Conservation (phyloP, 305 asterid genomes). For the Fraxinus sp. region DNA sequence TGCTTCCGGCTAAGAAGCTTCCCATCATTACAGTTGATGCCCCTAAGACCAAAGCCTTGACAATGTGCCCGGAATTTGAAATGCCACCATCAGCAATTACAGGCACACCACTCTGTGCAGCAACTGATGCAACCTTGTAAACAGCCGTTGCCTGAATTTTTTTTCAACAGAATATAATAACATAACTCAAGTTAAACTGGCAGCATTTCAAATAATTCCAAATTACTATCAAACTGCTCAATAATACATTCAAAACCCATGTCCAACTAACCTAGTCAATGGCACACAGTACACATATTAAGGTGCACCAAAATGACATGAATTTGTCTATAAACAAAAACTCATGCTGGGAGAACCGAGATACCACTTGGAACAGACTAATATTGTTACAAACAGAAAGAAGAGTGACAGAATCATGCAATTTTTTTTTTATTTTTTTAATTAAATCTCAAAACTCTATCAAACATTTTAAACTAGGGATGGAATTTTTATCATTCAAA, state of each 20-base stretch:
- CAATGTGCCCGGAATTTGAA: conserved; percentile 94
- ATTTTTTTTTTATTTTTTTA: too few relatives aligned
- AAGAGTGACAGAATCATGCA: not conserved
- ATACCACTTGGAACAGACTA: not conserved
- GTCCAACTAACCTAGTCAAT: not conserved
- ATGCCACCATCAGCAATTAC: conserved; percentile 97
- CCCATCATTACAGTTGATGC: conserved; percentile 99
- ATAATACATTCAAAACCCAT: not conserved
- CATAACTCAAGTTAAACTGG: not conserved
- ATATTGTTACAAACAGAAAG: not conserved
- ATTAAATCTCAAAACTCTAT: not conserved
- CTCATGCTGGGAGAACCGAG: not conserved
- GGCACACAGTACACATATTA: not conserved
- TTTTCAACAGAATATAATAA: not conserved
- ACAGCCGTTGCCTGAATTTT: conserved; percentile 83
- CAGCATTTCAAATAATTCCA: not conserved
- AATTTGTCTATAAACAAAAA: not conserved
- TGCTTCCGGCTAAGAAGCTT: conserved; percentile 91
- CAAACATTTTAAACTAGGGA: not conserved
- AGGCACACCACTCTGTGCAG: conserved; percentile 67
- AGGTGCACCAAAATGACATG: not conserved
- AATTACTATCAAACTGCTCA: not conserved
- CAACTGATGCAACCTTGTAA: conserved; percentile 86
- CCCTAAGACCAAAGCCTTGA: conserved; percentile 85
- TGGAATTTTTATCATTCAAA: not conserved